These are phyloP conservation scores for Leccinum pallidistipes DNA, from an alignment of 1,284 basidiomycete genomes.

Conservation along the genomic window DNA sequence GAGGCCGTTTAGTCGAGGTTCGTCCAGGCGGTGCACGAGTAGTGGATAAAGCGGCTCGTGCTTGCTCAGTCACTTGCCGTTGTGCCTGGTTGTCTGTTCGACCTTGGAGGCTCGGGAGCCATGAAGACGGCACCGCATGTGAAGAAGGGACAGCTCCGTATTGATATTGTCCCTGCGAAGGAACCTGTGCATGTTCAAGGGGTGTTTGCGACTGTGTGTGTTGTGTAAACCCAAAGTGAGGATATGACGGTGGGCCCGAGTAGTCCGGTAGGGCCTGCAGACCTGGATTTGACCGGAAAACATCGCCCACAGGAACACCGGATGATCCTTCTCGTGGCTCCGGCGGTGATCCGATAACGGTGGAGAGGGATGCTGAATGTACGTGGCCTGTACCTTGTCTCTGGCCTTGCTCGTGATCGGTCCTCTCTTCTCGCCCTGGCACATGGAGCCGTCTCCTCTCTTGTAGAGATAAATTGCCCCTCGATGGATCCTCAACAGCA, in stretches of 20 bases:
- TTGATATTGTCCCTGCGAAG: conserved; percentile 16
- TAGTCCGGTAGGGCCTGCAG: conserved; percentile 7
- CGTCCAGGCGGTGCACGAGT: conserved; percentile 1
- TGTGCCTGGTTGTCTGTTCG: conserved; percentile 8
- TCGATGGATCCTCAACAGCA: not conserved
- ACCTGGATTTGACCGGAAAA: not conserved
- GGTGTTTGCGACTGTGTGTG: conserved; percentile 8
- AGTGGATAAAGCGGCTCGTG: not conserved
- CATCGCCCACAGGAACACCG: not conserved
- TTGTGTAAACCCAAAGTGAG: conserved; percentile 6
- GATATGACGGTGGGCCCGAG: conserved; percentile 6
- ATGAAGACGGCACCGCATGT: conserved; percentile 4
- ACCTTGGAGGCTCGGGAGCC: not conserved
- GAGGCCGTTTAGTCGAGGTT: conserved; percentile 23
- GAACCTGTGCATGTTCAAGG: not conserved
- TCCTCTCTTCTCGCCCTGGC: not conserved
- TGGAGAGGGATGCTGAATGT: conserved; percentile 30
- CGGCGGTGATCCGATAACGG: conserved; percentile 26
- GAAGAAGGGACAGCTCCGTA: conserved; percentile 5
- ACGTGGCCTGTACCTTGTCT: conserved; percentile 6
- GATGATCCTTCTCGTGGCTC: conserved; percentile 7
- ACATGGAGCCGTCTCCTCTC: not conserved
- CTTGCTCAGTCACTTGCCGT: not conserved
- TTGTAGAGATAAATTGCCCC: not conserved
- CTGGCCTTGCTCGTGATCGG: not conserved